Conservation (phyloP, 2,329 filamentous ascomycete genomes). For the Purpureocillium lavendulum region DNA sequence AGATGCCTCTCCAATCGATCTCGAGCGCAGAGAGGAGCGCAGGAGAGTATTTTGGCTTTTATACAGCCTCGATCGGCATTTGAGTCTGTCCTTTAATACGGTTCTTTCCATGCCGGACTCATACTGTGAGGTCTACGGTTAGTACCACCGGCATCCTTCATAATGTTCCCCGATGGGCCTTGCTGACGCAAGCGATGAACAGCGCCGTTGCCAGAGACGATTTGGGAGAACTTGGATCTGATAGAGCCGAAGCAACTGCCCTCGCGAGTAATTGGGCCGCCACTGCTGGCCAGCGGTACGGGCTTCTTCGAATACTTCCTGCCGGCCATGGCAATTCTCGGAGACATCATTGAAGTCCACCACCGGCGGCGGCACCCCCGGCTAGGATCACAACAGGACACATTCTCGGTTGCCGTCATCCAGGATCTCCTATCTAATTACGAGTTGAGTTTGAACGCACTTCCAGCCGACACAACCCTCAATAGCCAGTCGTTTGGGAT, state of each 20-base stretch:
- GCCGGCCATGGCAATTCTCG: conserved; percentile 38
- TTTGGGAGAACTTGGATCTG: conserved; percentile 30
- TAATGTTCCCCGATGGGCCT: no score
- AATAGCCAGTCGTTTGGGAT: conserved; percentile 3
- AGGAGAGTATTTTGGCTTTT: conserved; percentile 39
- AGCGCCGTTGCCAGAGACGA: conserved; percentile 29
- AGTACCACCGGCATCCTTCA: no score
- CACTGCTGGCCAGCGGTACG: conserved; percentile 28
- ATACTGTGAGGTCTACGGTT: conserved; percentile 32
- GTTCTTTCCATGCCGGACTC: conserved; percentile 34
- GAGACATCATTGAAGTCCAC: conserved; percentile 40
- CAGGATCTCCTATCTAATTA: conserved; percentile 27
- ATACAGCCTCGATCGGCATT: conserved; percentile 36
- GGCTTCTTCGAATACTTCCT: conserved; percentile 42
- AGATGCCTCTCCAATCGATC: conserved; percentile 12
- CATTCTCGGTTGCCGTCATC: conserved; percentile 23
- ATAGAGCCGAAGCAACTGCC: conserved; percentile 22
- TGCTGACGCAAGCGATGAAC: no score
- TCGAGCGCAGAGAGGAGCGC: conserved; percentile 37
- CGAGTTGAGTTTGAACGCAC: conserved; percentile 26
- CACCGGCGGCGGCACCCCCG: conserved; percentile 33
- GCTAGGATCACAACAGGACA: conserved; percentile 26
- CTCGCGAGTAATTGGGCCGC: conserved; percentile 25
- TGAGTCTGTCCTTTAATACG: conserved; percentile 37
- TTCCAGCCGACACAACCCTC: conserved; percentile 15